Conservation (phyloP, 2,329 filamentous ascomycete species). For the Diplodia corticola region DNA sequence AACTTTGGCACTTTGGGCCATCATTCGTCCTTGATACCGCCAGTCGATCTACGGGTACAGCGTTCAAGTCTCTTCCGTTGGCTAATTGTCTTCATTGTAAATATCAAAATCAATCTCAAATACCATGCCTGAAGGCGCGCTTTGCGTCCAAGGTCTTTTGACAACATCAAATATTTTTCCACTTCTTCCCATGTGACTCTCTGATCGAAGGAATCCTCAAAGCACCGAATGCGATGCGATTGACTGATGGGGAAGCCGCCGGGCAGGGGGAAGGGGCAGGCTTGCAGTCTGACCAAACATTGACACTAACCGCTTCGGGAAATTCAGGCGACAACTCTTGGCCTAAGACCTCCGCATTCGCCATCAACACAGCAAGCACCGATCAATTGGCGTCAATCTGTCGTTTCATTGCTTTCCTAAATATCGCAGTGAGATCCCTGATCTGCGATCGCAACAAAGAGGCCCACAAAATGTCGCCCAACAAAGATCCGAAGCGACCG, state of each 20-base stretch:
- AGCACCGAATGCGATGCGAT: background rate
- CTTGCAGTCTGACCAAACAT: background rate
- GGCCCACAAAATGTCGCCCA: background rate
- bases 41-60: background rate
- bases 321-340: background rate
- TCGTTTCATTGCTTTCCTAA: background rate
- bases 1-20: background rate
- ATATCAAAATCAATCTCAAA: background rate
- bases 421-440: background rate
- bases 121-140: background rate
- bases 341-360: background rate
- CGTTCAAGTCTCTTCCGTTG: background rate
- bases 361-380: background rate
- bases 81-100: conserved; percentile 15
- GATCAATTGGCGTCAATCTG: background rate
- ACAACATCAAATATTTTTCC: background rate
- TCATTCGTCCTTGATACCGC: background rate
- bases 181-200: background rate
- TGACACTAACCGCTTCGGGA: background rate
- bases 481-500: background rate
- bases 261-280: background rate
- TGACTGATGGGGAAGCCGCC: background rate
- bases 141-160: background rate
- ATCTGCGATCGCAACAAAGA: background rate
- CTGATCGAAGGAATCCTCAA: background rate